Conservation (phyloP, 2,329 filamentous ascomycete species). For the Erysiphe pulchra region DNA sequence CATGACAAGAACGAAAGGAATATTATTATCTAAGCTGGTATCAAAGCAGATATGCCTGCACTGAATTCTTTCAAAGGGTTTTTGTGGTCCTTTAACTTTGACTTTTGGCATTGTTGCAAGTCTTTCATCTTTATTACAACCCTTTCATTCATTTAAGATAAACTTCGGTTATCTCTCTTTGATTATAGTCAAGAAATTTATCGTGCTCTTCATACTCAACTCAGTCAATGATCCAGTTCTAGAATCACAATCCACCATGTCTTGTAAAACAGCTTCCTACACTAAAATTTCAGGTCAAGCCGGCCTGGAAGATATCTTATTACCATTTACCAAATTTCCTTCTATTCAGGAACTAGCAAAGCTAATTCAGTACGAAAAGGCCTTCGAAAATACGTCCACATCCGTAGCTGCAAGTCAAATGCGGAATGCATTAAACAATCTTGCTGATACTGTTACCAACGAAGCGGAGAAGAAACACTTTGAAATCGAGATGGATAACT, state of each 20-base stretch:
- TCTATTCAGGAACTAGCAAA: conserved; percentile 5
- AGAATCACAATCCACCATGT: neutral
- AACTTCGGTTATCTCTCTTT: no score
- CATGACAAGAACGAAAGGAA: no score
- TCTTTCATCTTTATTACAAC: no score
- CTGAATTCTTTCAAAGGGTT: no score
- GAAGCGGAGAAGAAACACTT: conserved; percentile 71
- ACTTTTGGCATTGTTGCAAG: no score
- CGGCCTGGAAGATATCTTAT: neutral
- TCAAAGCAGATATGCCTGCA: no score
- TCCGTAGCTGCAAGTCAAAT: conserved; percentile 96
- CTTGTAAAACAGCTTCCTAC: neutral
- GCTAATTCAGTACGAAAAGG: conserved; percentile 30
- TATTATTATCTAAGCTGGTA: no score
- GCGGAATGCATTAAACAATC: conserved; percentile 87
- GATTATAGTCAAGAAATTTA: no score
- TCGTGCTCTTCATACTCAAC: no score
- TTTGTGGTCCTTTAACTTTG: no score
- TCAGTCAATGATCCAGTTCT: no score
- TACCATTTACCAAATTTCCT: neutral
- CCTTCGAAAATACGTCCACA: conserved; percentile 97
- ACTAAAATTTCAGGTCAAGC: neutral
- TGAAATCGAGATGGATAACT: conserved; percentile 99
- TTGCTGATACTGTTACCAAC: conserved; percentile 74
- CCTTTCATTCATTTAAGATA: no score